Evolutionary conservation across 2,329 filamentous ascomycete species (phyloP).

Genomic region (Aphanocladium album): DNA sequence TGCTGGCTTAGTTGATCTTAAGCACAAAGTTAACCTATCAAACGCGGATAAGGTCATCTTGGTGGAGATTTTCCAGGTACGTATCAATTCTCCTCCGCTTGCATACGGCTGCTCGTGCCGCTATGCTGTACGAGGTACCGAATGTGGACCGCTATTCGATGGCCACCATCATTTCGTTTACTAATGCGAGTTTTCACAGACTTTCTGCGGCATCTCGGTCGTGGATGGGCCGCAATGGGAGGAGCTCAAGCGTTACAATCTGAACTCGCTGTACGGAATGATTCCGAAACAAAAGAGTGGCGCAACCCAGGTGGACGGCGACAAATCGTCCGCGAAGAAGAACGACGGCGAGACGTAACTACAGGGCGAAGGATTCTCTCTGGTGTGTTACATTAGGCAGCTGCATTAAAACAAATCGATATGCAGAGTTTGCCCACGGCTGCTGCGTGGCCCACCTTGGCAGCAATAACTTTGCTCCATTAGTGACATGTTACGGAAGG

Average conservation of each 20-base stretch:
- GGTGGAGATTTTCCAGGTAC: conserved; percentile 75
- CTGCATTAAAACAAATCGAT: background rate
- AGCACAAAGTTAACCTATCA: conserved; percentile 72
- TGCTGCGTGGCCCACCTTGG: conserved; percentile 1
- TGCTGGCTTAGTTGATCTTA: conserved; percentile 57
- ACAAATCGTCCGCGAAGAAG: background rate
- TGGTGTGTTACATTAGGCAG: conserved; percentile 3
- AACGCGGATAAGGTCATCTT: conserved; percentile 74
- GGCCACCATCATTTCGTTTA: background rate
- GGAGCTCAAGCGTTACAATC: conserved; percentile 68
- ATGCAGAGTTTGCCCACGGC: background rate
- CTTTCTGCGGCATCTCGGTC: conserved; percentile 73
- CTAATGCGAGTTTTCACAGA: conserved; percentile 39
- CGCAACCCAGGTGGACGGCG: background rate
- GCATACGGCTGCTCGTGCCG: background rate
- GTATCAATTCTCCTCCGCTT: conserved; percentile 3
- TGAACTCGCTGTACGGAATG: conserved; percentile 63
- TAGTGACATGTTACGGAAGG: background rate
- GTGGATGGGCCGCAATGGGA: conserved; percentile 67
- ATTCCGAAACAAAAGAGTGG: conserved; percentile 15
- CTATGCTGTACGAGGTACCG: background rate
- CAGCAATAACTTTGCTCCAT: background rate
- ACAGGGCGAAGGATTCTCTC: background rate
- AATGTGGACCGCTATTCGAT: background rate
- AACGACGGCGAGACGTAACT: background rate